Evolutionary conservation across 129 eudicot species (phyloP), one percentile per base, ranked within the genome.

Genomic region (Ambrosia artemisiifolia): DNA sequence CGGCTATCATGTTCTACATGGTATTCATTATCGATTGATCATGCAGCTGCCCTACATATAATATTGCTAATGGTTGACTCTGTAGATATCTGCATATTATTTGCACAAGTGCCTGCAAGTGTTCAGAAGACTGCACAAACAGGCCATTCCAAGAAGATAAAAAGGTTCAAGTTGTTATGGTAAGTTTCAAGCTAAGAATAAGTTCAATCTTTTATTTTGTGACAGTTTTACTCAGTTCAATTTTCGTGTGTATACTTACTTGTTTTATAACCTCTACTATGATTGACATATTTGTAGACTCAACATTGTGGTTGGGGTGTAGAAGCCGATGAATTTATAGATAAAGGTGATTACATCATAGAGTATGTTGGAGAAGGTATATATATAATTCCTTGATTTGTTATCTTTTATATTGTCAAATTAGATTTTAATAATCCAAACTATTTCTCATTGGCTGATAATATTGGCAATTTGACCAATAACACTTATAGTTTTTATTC

Each of bases 311-410:
- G 97, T 40, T 91, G 97, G 97, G 97, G 97, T 42, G 92, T 84
- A 28, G 88, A 82, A 79, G 97, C 97, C 5, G 87, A 81, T 82
- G 95, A 91, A 71, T 63, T 84, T 43, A 82, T 91, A 38, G 68
- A 56, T 34, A 69, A 86, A 82, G 95, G 92, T 46, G 92, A 91
- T 11, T 91, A 88, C 72, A 68, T 91, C 18, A 85, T 91, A 7
- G 95, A 91, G 73, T 88, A 91, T 73, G 82, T 88, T 51, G 95
- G 95, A 48, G 97, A 91, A 91, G 97, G 97, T 91, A 79, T 77
- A 24, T 20, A 18, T 13, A 49, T 48, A 24, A 67, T 19, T 13
- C 54, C 5, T 6, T 40, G 17, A 48, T 3, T 11, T 14, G n/a
- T 19, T 60, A 28, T 49, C 16, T 24, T 24, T 24, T 24, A 24